Conservation (phyloP, 768 basidiomycete genomes). For the Polyporus arcularius region DNA sequence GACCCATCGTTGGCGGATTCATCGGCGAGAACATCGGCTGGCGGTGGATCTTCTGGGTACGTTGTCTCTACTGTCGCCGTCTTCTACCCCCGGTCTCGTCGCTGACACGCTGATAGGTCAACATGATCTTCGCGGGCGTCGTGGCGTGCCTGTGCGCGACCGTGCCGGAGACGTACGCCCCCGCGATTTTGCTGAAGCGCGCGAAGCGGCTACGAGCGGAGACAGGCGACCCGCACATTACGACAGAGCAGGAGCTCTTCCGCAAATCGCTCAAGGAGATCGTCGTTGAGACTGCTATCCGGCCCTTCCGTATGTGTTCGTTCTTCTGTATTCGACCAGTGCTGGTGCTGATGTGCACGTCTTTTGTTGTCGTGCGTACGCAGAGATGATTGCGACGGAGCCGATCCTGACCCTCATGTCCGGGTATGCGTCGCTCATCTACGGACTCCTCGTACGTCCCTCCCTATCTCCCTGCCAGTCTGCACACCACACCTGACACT, state of each 20-base stretch:
- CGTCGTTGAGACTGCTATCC: slow-evolving; percentile 40
- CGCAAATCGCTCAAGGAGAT: slow-evolving; percentile 36
- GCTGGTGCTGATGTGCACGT: background rate
- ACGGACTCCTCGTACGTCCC: slow-evolving; percentile 33
- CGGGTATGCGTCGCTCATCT: slow-evolving; percentile 45
- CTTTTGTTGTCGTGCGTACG: background rate
- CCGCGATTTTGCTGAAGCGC: slow-evolving; percentile 40
- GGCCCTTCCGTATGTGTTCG: slow-evolving; percentile 37
- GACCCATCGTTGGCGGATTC: slow-evolving; percentile 53
- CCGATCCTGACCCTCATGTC: slow-evolving; percentile 47
- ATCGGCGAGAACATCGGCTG: slow-evolving; percentile 43
- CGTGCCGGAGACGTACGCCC: slow-evolving; percentile 51
- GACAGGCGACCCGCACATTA: slow-evolving; percentile 36
- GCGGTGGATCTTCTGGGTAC: slow-evolving; percentile 38
- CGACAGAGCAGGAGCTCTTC: slow-evolving; percentile 45
- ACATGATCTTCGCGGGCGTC: slow-evolving; percentile 42
- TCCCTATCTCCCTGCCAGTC: no score
- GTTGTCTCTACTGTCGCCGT: no score
- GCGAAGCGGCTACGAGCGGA: slow-evolving; percentile 39
- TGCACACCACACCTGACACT: no score
- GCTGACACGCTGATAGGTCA: slow-evolving; percentile 17
- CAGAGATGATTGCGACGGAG: slow-evolving; percentile 46
- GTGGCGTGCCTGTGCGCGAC: slow-evolving; percentile 29
- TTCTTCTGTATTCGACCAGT: background rate
- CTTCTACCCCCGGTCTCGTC: no score